Percentiles rank a stretch among this genome's conserved stretches.
Evolutionary conservation across 768 basidiomycete species (phyloP).

Genomic region (Baorangia bicolor): DNA sequence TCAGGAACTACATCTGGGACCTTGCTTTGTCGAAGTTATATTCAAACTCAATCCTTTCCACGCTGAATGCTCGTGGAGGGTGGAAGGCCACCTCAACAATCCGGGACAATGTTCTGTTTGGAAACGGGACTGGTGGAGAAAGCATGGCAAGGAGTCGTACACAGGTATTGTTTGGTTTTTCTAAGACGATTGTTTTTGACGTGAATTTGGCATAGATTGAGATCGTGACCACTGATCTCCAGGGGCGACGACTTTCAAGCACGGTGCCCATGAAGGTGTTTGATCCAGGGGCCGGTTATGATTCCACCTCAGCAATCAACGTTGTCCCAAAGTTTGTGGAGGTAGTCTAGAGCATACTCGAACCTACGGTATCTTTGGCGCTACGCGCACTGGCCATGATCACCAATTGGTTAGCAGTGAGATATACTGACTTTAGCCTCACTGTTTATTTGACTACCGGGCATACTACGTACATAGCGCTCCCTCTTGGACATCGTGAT

Average conservation of each 20-base stretch:
- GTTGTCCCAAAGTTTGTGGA: too few species aligned
- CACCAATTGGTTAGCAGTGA: not conserved
- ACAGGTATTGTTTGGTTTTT: conserved; percentile 4
- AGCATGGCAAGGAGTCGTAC: not conserved
- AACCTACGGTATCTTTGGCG: too few species aligned
- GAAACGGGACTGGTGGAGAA: not conserved
- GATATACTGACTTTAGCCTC: not conserved
- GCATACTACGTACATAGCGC: too few species aligned
- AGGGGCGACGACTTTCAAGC: not conserved
- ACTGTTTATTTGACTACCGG: too few species aligned
- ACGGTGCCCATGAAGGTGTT: not conserved
- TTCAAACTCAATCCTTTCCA: conserved; percentile 23
- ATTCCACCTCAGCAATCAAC: not conserved
- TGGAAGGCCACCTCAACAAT: conserved; percentile 12
- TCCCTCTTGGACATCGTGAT: too few species aligned
- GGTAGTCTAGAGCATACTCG: not conserved
- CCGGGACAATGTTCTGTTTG: conserved; percentile 10
- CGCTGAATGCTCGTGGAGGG: conserved; percentile 21
- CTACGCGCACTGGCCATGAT: not conserved
- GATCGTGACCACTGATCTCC: not conserved
- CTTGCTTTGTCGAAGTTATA: conserved; percentile 29
- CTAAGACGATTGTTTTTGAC: not conserved
- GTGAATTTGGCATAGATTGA: conserved; percentile 1
- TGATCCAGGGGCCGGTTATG: not conserved
- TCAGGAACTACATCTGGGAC: conserved; percentile 23